Conservation (phyloP, 2,329 filamentous ascomycete genomes). For the Curvularia verruculosa region DNA sequence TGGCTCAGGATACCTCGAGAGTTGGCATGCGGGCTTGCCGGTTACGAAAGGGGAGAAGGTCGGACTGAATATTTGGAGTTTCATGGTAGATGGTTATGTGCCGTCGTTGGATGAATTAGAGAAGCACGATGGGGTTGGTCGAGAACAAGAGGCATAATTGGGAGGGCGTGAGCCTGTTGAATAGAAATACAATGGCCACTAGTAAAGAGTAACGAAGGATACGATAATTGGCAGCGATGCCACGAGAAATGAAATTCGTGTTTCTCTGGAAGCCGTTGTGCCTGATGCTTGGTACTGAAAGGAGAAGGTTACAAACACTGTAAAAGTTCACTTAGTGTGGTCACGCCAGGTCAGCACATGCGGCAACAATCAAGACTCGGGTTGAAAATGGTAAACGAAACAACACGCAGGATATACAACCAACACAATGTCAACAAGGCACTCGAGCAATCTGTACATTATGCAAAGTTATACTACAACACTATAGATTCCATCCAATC, state of each 20-base stretch:
- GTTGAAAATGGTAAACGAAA: not conserved
- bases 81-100: slow-evolving; percentile 56
- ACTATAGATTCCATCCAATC: not conserved
- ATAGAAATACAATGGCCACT: not conserved
- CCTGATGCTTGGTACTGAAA: not conserved
- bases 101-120: slow-evolving; percentile 12
- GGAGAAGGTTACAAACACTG: not conserved
- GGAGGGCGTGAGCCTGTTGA: too few relatives aligned
- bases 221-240: not conserved
- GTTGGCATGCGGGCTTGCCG: slow-evolving; percentile 66
- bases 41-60: slow-evolving; percentile 63
- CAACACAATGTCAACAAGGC: not conserved
- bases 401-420: not conserved
- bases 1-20: slow-evolving; percentile 63
- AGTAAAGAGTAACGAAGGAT: not conserved
- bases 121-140: not conserved
- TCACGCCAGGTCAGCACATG: not conserved
- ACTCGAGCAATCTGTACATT: slow-evolving; percentile 12
- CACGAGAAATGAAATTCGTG: not conserved
- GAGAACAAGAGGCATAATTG: not conserved
- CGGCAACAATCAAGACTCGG: not conserved
- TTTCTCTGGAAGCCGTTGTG: not conserved
- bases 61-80: slow-evolving; percentile 70
- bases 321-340: not conserved
- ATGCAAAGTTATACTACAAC: slow-evolving; percentile 8